A percentile compares a stretch with the other conserved stretches of the same genome.
These are phyloP conservation scores for Emydomyces testavorans DNA, from an alignment of 2,329 filamentous ascomycete genomes.

Conservation along the genomic window DNA sequence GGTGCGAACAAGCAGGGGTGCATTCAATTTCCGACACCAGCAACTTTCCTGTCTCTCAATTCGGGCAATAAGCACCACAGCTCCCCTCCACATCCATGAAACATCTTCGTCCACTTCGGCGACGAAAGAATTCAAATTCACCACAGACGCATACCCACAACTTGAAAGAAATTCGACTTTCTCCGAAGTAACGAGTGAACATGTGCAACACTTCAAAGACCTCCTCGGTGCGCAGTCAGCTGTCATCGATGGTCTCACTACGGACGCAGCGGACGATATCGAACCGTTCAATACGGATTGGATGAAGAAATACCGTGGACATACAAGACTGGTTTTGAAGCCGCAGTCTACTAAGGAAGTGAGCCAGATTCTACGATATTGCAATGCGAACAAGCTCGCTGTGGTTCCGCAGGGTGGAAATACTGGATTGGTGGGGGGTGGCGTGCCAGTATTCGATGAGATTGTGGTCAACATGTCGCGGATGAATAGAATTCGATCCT, in stretches of 20 bases:
- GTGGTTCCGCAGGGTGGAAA: slow-evolving; percentile 97
- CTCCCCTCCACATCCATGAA: neutral
- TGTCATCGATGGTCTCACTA: slow-evolving; percentile 69
- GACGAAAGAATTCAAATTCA: slow-evolving; percentile 51
- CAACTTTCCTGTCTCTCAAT: slow-evolving; percentile 1
- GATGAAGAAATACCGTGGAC: slow-evolving; percentile 97
- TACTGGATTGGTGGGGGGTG: slow-evolving; percentile 88
- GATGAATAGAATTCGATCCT: slow-evolving; percentile 84
- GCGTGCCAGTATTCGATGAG: slow-evolving; percentile 94
- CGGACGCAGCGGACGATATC: slow-evolving; percentile 65
- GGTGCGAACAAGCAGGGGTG: neutral
- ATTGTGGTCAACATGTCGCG: slow-evolving; percentile 83
- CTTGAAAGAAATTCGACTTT: slow-evolving; percentile 72
- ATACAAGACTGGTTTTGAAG: slow-evolving; percentile 76
- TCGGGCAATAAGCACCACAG: slow-evolving; percentile 8
- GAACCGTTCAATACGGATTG: slow-evolving; percentile 93
- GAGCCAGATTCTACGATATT: slow-evolving; percentile 83
- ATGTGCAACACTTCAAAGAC: slow-evolving; percentile 71
- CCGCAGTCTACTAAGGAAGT: slow-evolving; percentile 77
- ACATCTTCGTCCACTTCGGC: slow-evolving; percentile 9
- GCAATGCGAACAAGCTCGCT: slow-evolving; percentile 82
- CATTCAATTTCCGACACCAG: slow-evolving; percentile 1
- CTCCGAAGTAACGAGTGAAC: slow-evolving; percentile 54
- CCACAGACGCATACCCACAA: slow-evolving; percentile 67
- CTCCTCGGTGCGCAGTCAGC: slow-evolving; percentile 70